phyloP scores from a whole-genome alignment of 1,284 basidiomycete species.

The Ustilago cynodontis region DNA sequence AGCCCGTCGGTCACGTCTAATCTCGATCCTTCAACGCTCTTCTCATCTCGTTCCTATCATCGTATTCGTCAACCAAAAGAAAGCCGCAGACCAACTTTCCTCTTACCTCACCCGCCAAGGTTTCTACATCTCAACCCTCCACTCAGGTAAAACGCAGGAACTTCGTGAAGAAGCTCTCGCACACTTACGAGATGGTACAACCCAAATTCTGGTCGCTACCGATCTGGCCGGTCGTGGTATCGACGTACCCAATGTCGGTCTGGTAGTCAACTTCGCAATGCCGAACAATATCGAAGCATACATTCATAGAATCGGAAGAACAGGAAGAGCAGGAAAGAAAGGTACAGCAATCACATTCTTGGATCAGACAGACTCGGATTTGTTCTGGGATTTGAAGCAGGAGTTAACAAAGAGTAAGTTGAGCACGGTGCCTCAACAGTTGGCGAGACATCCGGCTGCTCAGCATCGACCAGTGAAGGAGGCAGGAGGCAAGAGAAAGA shows the following conservation, averaged over 20 bases:
- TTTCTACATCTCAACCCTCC: conserved; percentile 87
- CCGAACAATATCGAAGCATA: conserved; percentile 94
- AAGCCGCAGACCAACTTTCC: conserved; percentile 95
- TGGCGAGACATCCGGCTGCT: conserved; percentile 64
- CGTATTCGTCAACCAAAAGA: conserved; percentile 99
- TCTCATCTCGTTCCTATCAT: conserved; percentile 91
- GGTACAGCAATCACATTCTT: conserved; percentile 95
- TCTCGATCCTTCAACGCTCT: conserved; percentile 87
- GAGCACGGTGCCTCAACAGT: conserved; percentile 49
- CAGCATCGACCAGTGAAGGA: conserved; percentile 45
- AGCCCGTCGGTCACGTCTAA: conserved; percentile 89
- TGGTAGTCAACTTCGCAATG: conserved; percentile 99
- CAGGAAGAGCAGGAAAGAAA: conserved; percentile 94
- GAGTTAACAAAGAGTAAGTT: conserved; percentile 63
- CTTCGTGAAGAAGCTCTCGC: conserved; percentile 93
- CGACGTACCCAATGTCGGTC: conserved; percentile 93
- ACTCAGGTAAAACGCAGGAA: conserved; percentile 97
- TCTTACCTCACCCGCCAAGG: conserved; percentile 89
- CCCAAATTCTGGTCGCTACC: conserved; percentile 89
- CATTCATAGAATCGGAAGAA: conserved; percentile 96
- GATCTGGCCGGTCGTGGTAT: conserved; percentile 98
- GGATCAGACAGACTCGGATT: conserved; percentile 93
- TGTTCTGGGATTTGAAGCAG: conserved; percentile 74
- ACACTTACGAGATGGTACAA: conserved; percentile 84
- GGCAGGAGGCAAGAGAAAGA: conserved; percentile 30